phyloP scores from a whole-genome alignment of 2,329 filamentous ascomycete species.

The Neonectria magnoliae region DNA sequence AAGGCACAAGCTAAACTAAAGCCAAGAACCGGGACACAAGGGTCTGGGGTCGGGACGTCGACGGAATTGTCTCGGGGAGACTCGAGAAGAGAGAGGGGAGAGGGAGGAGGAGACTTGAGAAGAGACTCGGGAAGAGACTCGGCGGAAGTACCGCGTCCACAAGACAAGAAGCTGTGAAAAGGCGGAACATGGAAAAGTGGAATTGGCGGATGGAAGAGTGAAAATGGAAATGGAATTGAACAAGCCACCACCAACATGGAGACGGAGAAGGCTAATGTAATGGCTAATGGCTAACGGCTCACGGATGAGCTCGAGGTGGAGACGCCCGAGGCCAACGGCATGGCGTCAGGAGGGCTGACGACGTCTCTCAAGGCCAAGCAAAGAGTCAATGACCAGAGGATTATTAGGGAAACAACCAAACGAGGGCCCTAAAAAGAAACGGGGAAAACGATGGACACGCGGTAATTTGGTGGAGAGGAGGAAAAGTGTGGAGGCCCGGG shows the following conservation, averaged over 20 bases:
- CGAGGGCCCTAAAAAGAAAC: neutral
- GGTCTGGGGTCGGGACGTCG: neutral
- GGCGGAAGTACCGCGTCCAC: neutral
- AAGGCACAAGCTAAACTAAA: slow-evolving; percentile 10
- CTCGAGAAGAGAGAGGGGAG: neutral
- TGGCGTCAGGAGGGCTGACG: slow-evolving; percentile 14
- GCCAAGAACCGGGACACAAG: slow-evolving; percentile 10
- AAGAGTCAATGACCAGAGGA: neutral
- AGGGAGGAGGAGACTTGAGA: neutral
- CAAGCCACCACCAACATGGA: slow-evolving; percentile 22
- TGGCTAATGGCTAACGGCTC: slow-evolving; percentile 18
- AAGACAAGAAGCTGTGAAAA: neutral
- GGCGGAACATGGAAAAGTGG: slow-evolving; percentile 9
- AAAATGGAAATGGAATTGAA: neutral
- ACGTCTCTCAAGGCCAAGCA: neutral
- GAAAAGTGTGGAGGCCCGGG: neutral
- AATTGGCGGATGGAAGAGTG: slow-evolving; percentile 1
- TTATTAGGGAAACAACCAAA: neutral
- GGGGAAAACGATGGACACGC: slow-evolving; percentile 10
- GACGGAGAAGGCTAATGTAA: neutral
- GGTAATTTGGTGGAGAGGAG: slow-evolving; percentile 10
- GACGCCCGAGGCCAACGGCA: slow-evolving; percentile 12
- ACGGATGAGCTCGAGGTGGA: slow-evolving; percentile 16
- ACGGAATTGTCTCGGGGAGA: neutral
- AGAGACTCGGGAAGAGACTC: neutral